These are phyloP conservation scores for Penicillium arizonense DNA, from an alignment of 495 filamentous ascomycete genomes.

Conservation along the genomic window DNA sequence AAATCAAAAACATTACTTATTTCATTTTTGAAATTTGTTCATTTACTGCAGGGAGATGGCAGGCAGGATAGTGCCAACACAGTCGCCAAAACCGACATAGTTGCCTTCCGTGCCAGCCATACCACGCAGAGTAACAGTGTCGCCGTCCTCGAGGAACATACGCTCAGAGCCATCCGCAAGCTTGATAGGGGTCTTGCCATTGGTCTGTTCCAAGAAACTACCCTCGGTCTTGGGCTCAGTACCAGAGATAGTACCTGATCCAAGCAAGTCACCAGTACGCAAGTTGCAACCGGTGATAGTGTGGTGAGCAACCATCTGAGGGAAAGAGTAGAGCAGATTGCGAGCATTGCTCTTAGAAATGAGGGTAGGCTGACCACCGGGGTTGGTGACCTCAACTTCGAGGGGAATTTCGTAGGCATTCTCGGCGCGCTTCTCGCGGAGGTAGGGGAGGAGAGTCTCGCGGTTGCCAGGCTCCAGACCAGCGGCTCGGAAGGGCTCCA, in stretches of 20 bases:
- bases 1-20: conserved; percentile 4
- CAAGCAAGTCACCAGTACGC: conserved; percentile 78
- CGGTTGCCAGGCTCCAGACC: conserved; percentile 60
- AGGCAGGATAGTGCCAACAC: conserved; percentile 56
- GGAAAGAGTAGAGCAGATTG: conserved; percentile 86
- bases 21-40: background rate
- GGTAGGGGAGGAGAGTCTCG: conserved; percentile 63
- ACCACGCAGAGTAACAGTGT: conserved; percentile 71
- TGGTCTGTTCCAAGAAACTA: conserved; percentile 78
- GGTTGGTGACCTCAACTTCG: conserved; percentile 69
- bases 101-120: conserved; percentile 58
- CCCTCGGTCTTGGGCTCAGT: conserved; percentile 59
- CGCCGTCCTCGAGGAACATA: conserved; percentile 81
- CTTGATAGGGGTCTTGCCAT: conserved; percentile 63
- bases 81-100: conserved; percentile 74
- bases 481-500: conserved; percentile 66
- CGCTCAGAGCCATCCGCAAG: conserved; percentile 70
- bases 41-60: conserved; percentile 28
- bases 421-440: conserved; percentile 62
- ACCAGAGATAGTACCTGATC: conserved; percentile 88
- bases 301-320: conserved; percentile 94
- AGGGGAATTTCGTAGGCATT: conserved; percentile 74
- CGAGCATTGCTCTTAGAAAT: conserved; percentile 62
- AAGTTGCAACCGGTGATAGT: conserved; percentile 82
- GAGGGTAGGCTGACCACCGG: conserved; percentile 60